Evolutionary conservation across 768 basidiomycete genomes (phyloP).

Genomic region (Suillus sp.): DNA sequence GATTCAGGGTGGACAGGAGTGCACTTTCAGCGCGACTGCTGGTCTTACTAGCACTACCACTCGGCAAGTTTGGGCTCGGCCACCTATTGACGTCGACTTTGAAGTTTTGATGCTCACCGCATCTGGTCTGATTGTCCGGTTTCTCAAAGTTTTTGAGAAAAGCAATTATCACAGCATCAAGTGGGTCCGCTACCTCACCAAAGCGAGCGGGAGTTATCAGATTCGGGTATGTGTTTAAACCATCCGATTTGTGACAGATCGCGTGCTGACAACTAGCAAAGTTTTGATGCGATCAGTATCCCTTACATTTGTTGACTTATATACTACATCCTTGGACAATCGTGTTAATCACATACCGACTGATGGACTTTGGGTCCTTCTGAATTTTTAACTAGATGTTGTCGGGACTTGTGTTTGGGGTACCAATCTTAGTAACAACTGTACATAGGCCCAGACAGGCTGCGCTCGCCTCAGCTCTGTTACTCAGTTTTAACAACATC

Average conservation of each 20-base stretch:
- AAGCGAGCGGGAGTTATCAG: constrained; percentile 92
- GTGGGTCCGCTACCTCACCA: constrained; percentile 94
- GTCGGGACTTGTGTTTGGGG: constrained; percentile 8
- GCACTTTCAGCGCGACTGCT: constrained; percentile 81
- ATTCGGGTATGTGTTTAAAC: constrained; percentile 68
- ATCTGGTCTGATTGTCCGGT: constrained; percentile 93
- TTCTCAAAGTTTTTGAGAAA: constrained; percentile 98
- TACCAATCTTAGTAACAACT: constrained; percentile 30
- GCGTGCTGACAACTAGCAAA: constrained; percentile 13
- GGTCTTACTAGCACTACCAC: constrained; percentile 85
- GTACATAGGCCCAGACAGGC: constrained; percentile 12
- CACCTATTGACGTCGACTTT: constrained; percentile 98
- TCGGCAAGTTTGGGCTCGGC: constrained; percentile 96
- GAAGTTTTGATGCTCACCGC: constrained; percentile 99
- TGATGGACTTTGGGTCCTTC: constrained; percentile 13
- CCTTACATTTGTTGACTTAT: constrained; percentile 22
- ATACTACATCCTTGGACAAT: constrained; percentile 14
- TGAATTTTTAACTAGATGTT: constrained; percentile 7
- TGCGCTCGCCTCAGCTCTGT: not conserved
- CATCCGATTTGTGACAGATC: not conserved
- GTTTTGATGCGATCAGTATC: constrained; percentile 31
- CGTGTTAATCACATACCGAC: constrained; percentile 28
- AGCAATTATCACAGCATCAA: constrained; percentile 92
- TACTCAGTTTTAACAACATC: constrained; percentile 11
- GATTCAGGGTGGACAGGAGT: constrained; percentile 91